A percentile compares a stretch with the other conserved stretches of the same genome.
Conservation (phyloP, 805 yeast genomes). For the Jamesozyma jinghongensis region DNA sequence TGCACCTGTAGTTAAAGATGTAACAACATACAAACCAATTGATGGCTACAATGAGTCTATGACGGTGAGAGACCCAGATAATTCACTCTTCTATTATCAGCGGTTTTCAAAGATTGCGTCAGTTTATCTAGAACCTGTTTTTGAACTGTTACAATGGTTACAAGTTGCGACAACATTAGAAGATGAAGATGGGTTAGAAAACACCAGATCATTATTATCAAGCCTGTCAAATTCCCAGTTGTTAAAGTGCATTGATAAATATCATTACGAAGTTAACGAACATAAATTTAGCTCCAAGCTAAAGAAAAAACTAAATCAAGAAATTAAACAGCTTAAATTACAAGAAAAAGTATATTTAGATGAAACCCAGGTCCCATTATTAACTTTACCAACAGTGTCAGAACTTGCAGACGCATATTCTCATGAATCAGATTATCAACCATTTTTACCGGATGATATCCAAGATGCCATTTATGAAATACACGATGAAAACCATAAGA, state of each 20-base stretch:
- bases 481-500: constrained; percentile 35
- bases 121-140: constrained; percentile 58
- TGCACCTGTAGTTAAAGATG: constrained; percentile 18
- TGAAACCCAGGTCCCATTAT: constrained; percentile 44
- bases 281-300: constrained; percentile 49
- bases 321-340: constrained; percentile 12
- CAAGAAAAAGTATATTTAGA: constrained; percentile 32
- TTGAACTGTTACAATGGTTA: constrained; percentile 80
- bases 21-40: constrained; percentile 20
- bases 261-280: constrained; percentile 80
- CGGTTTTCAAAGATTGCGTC: constrained; percentile 58
- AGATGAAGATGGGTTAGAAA: constrained; percentile 52
- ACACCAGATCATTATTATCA: constrained; percentile 45
- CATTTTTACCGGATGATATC: constrained; percentile 59
- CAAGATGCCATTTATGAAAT: constrained; percentile 66
- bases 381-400: constrained; percentile 60
- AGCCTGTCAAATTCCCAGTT: constrained; percentile 61
- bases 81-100: constrained; percentile 52
- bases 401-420: constrained; percentile 75
- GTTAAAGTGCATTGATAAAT: constrained; percentile 59
- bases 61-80: constrained; percentile 19
- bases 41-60: constrained; percentile 4
- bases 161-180: constrained; percentile 72
- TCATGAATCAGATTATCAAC: constrained; percentile 51
- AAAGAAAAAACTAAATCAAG: constrained; percentile 27